A percentile compares a stretch with the other conserved stretches of the same genome.
phyloP scores from a whole-genome alignment of 768 basidiomycete species.

The Kwoniella dejecticola region DNA sequence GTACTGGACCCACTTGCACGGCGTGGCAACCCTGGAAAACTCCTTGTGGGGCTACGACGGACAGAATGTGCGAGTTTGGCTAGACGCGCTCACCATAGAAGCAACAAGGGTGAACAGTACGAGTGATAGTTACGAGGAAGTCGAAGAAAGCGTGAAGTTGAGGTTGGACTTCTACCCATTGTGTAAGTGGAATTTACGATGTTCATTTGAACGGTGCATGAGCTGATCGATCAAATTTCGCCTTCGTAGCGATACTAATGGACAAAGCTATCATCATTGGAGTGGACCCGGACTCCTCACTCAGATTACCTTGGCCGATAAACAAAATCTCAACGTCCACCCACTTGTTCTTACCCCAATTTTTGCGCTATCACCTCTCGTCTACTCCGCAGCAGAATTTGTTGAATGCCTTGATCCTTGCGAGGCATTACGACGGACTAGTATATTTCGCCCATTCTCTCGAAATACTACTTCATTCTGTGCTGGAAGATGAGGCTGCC shows the following conservation, averaged over 20 bases:
- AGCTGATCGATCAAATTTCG: neutral
- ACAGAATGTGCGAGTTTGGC: slow-evolving; percentile 83
- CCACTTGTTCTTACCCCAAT: slow-evolving; percentile 81
- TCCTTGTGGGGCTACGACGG: slow-evolving; percentile 98
- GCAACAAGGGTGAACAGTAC: slow-evolving; percentile 59
- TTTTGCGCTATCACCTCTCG: slow-evolving; percentile 79
- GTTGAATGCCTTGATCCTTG: slow-evolving; percentile 79
- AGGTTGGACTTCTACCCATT: slow-evolving; percentile 92
- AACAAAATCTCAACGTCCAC: slow-evolving; percentile 83
- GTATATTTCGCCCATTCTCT: slow-evolving; percentile 92
- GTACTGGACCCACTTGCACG: slow-evolving; percentile 96
- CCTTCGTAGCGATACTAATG: slow-evolving; percentile 81
- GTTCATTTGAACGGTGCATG: neutral
- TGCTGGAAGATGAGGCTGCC: slow-evolving; percentile 78
- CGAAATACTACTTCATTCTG: slow-evolving; percentile 89
- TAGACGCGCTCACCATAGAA: slow-evolving; percentile 92
- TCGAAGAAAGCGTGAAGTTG: slow-evolving; percentile 92
- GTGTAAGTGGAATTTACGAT: slow-evolving; percentile 62
- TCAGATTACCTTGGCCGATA: slow-evolving; percentile 79
- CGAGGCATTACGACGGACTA: slow-evolving; percentile 79
- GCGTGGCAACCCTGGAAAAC: slow-evolving; percentile 90
- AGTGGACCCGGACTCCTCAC: slow-evolving; percentile 81
- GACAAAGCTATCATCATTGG: slow-evolving; percentile 99
- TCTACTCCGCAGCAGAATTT: slow-evolving; percentile 54
- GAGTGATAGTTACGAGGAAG: slow-evolving; percentile 60